These are phyloP conservation scores for Talaromyces nanjingensis DNA, from an alignment of 495 filamentous ascomycete genomes.

Conservation along the genomic window DNA sequence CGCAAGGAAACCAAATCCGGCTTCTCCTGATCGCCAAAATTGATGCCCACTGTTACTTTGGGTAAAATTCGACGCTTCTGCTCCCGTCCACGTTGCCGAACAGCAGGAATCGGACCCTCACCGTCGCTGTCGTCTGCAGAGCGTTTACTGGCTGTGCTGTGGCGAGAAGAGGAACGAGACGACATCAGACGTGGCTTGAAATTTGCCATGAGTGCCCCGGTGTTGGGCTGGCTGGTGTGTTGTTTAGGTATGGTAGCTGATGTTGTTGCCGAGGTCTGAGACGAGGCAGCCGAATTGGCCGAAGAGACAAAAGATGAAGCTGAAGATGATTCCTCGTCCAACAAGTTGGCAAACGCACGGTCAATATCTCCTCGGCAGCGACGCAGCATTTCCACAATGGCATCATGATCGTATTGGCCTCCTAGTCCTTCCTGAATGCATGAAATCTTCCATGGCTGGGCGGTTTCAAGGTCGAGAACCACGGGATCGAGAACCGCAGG, in stretches of 20 bases:
- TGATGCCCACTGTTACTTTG: constrained; percentile 41
- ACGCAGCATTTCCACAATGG: constrained; percentile 52
- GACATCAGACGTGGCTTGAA: constrained; percentile 32
- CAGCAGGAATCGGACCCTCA: constrained; percentile 25
- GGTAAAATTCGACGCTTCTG: constrained; percentile 33
- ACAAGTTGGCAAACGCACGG: constrained; percentile 49
- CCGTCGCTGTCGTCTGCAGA: constrained; percentile 40
- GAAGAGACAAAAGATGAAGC: constrained; percentile 21
- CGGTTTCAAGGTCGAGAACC: constrained; percentile 23
- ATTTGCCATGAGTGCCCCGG: constrained; percentile 15
- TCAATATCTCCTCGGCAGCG: constrained; percentile 55
- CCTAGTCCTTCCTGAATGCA: constrained; percentile 51
- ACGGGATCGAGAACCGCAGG: constrained; percentile 18
- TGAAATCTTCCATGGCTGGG: constrained; percentile 57
- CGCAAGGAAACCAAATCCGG: constrained; percentile 41
- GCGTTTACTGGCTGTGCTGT: constrained; percentile 42
- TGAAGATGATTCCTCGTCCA: constrained; percentile 41
- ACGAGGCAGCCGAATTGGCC: constrained; percentile 8
- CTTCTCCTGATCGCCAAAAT: constrained; percentile 32
- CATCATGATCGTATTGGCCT: constrained; percentile 43
- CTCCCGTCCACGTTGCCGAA: constrained; percentile 25
- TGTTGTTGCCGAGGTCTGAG: constrained; percentile 1
- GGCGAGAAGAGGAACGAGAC: constrained; percentile 38
- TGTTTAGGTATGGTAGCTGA: constrained; percentile 11
- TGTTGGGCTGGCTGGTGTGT: constrained; percentile 5